Evolutionary conservation across 768 basidiomycete genomes (phyloP), one percentile per base, ranked within the genome.

Genomic region (Tulasnella sp.): DNA sequence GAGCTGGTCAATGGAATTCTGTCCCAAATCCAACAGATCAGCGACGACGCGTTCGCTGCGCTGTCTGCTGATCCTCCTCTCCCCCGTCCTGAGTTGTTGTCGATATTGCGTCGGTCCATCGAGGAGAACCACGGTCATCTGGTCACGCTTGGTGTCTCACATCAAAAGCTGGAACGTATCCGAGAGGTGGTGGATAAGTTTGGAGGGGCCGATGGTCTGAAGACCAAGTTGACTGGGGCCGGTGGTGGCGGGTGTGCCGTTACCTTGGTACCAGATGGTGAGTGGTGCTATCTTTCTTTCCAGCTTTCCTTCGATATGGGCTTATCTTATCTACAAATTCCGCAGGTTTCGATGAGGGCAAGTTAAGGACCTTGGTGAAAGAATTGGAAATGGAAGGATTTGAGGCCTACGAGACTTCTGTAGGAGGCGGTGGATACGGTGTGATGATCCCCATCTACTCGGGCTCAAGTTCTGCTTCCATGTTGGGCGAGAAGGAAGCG

Each of bases 241-340:
- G 96, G 96, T 29, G 96, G 96, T 42, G 96, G 96, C 24, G 96
- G 96, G n/a, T 98, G 96, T 68, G 85, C 92, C 3, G 91, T 98
- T 29, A 94, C 93, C 11, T 79, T 98, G 34, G 78, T 99, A 53
- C 96, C 96, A 53, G 92, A 97, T 73, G 81, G 94, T 93, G 65
- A 64, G 84, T 73, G 5, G 1, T 1, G 5, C 10, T 38, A 21
- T 34, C 4, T n/a, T 52, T 34, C 12, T 50, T 31, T 38, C 48
- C 22, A 53, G 27, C 43, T 9, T 19, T 12, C 27, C 4, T 49
- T 34, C 4, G 30, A 25, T 25, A 31, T 27, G 27, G 15, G 17
- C 24, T 49, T 49, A 19, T n/a, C n/a, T n/a, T n/a, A n/a, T n/a
- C n/a, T n/a, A n/a, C n/a, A n/a, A n/a, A n/a, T n/a, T n/a, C n/a